A percentile compares a stretch with the other conserved stretches of the same genome.
phyloP scores from a whole-genome alignment of 2,329 filamentous ascomycete species.

The Periconia macrospinosa region DNA sequence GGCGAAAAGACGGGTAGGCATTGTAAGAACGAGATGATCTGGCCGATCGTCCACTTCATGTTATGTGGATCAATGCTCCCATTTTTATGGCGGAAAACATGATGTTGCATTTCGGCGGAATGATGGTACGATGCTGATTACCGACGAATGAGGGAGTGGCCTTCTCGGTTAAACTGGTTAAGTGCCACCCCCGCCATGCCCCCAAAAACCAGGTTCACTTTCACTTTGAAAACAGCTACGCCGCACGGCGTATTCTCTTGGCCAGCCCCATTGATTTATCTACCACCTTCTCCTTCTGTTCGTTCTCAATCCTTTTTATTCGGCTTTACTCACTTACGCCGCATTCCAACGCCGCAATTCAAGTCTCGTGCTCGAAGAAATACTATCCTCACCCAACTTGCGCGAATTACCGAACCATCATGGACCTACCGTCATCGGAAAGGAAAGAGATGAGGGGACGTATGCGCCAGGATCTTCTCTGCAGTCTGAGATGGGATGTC shows the following conservation, averaged over 20 bases:
- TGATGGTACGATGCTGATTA: no score
- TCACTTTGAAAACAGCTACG: neutral
- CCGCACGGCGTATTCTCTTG: neutral
- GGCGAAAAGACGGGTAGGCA: neutral
- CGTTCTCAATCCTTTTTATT: neutral
- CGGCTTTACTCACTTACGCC: neutral
- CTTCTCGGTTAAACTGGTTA: no score
- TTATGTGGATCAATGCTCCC: no score
- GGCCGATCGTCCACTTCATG: no score
- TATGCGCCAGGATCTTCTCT: conserved; percentile 9
- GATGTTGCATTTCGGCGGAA: no score
- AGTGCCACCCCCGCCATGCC: no score
- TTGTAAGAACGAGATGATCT: neutral
- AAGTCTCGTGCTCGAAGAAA: neutral
- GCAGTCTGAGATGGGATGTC: conserved; percentile 13
- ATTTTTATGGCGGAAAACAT: neutral
- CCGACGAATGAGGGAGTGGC: no score
- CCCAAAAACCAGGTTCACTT: neutral
- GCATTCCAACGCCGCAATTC: neutral
- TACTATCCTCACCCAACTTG: neutral
- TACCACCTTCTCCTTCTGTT: neutral
- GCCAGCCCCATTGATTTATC: neutral
- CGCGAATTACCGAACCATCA: neutral
- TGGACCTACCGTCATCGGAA: neutral
- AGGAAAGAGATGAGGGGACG: neutral